These are phyloP conservation scores for Coprinellus micaceus DNA, from an alignment of 768 basidiomycete genomes.

Conservation along the genomic window DNA sequence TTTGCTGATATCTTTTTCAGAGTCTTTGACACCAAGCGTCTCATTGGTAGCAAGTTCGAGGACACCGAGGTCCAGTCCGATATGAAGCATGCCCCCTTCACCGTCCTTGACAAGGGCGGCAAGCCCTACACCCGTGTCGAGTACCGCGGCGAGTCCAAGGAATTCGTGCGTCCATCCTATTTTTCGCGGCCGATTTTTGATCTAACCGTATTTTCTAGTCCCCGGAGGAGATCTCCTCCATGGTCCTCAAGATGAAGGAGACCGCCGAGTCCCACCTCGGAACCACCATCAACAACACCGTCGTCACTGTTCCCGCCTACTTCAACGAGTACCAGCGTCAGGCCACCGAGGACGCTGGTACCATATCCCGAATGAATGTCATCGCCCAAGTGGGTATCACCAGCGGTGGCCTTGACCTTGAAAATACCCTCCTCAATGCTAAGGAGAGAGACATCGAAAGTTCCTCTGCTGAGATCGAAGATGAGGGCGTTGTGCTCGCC, in stretches of 20 bases:
- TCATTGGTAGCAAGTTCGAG: slow-evolving; percentile 90
- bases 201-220: slow-evolving; percentile 46
- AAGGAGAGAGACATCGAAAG: too few species aligned
- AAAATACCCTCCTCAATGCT: too few species aligned
- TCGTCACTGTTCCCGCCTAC: slow-evolving; percentile 95
- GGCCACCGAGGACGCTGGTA: slow-evolving; percentile 96
- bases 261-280: slow-evolving; percentile 95
- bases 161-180: slow-evolving; percentile 63
- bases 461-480: too few species aligned
- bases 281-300: slow-evolving; percentile 77
- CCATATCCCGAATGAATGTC: slow-evolving; percentile 90
- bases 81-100: slow-evolving; percentile 93
- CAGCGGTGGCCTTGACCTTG: slow-evolving; percentile 97
- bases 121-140: slow-evolving; percentile 88
- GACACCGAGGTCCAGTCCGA: slow-evolving; percentile 83
- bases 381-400: too few species aligned
- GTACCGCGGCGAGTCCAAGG: slow-evolving; percentile 92
- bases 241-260: slow-evolving; percentile 99
- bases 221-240: slow-evolving; percentile 96
- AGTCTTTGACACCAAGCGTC: slow-evolving; percentile 98
- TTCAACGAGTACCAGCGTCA: slow-evolving; percentile 99
- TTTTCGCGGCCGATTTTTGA: slow-evolving; percentile 13
- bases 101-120: slow-evolving; percentile 77
- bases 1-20: too few species aligned
- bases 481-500: too few species aligned